phyloP scores from a whole-genome alignment of 352 stramenopile genomes.

The Aphanomyces stellatus region DNA sequence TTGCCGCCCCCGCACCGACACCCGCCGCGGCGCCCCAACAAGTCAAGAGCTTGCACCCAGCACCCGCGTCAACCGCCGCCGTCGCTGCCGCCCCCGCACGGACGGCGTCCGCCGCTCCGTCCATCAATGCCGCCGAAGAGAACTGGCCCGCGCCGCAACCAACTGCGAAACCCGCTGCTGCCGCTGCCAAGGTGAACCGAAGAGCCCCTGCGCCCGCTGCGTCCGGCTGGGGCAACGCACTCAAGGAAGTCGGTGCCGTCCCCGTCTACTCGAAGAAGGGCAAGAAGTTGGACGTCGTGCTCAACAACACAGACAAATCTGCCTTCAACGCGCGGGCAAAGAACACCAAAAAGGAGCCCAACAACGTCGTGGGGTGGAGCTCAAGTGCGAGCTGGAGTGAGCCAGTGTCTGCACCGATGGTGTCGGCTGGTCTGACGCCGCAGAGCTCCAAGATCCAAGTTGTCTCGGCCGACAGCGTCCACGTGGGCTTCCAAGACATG shows the following conservation, averaged over 20 bases:
- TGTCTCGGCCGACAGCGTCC: constrained; percentile 41
- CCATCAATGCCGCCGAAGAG: constrained; percentile 25
- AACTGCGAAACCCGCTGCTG: constrained; percentile 18
- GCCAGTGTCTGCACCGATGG: constrained; percentile 19
- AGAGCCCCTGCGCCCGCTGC: constrained; percentile 33
- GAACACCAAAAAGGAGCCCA: background rate
- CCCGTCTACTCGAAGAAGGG: constrained; percentile 22
- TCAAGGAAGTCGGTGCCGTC: constrained; percentile 47
- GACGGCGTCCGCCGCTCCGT: constrained; percentile 16
- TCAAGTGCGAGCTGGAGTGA: constrained; percentile 47
- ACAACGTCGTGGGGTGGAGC: constrained; percentile 28
- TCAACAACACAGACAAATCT: constrained; percentile 50
- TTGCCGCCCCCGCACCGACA: background rate
- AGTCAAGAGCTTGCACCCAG: background rate
- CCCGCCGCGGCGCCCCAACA: background rate
- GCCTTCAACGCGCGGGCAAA: constrained; percentile 23
- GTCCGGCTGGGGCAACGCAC: constrained; percentile 59
- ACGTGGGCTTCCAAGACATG: constrained; percentile 29
- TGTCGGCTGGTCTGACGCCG: background rate
- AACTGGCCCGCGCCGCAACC: constrained; percentile 2
- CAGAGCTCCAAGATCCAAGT: constrained; percentile 55
- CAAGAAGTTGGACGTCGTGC: constrained; percentile 33
- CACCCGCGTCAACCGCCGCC: background rate
- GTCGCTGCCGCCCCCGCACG: background rate
- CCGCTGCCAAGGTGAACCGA: constrained; percentile 22